Conservation (phyloP, 2,329 filamentous ascomycete genomes). For the Calonectria ilicicola region DNA sequence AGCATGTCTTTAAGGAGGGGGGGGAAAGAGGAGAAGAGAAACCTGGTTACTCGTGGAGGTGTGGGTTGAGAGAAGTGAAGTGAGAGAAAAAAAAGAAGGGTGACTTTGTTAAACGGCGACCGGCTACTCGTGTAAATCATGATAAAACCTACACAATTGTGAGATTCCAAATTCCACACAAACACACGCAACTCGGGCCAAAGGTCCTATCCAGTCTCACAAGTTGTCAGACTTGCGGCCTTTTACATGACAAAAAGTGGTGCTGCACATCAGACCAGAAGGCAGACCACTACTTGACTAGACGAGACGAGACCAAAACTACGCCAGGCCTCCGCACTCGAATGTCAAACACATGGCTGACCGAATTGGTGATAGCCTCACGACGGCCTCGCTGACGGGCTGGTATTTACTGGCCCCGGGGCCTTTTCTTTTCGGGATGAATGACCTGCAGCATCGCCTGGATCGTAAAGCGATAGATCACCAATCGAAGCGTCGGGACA, state of each 20-base stretch:
- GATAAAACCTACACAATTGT: not conserved
- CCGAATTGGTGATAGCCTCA: constrained; percentile 14
- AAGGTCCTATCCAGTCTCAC: not conserved
- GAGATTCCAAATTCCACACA: not conserved
- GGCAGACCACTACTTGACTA: not conserved
- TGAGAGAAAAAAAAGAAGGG: not conserved
- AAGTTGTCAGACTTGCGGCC: not conserved
- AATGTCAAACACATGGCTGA: constrained; percentile 9
- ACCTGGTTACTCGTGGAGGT: not conserved
- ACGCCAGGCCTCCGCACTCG: not conserved
- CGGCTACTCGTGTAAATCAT: not conserved
- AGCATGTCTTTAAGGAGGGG: not conserved
- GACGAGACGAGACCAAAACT: constrained; percentile 11
- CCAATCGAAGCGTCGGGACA: constrained; percentile 19
- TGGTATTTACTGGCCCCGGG: constrained; percentile 9
- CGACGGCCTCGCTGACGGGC: constrained; percentile 4
- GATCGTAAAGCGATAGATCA: constrained; percentile 20
- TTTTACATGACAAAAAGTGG: not conserved
- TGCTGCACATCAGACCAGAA: not conserved
- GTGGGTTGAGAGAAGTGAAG: not conserved
- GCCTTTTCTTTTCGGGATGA: not conserved
- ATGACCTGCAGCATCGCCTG: constrained; percentile 26
- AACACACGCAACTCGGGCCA: not conserved
- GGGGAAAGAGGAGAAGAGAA: not conserved
- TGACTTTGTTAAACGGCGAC: not conserved